Evolutionary conservation across 305 asterid species (phyloP).

Genomic region (Nicotiana rustica): DNA sequence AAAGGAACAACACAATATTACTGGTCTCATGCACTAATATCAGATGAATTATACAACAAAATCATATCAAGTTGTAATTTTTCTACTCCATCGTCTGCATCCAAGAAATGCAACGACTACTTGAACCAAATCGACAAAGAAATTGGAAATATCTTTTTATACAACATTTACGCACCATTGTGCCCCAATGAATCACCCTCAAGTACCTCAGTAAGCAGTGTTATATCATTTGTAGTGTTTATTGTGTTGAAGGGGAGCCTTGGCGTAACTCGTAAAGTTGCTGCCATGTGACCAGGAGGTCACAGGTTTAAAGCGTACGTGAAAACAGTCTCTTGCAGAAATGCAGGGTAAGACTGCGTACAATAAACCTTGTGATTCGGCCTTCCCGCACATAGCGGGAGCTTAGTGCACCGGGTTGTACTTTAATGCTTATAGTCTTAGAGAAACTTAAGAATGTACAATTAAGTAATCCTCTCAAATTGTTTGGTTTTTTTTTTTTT

Average conservation of each 20-base stretch:
- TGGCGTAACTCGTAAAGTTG: no score
- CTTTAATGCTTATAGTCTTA: no score
- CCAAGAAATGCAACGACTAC: conserved; percentile 39
- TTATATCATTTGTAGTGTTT: not conserved
- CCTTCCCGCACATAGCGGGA: no score
- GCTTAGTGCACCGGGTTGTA: no score
- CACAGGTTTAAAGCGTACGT: no score
- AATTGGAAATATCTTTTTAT: conserved; percentile 36
- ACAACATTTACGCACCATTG: conserved; percentile 51
- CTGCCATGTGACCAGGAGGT: no score
- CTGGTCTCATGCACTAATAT: conserved; percentile 54
- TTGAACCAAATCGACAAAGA: conserved; percentile 26
- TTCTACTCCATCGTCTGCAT: conserved; percentile 19
- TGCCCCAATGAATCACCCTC: conserved; percentile 38
- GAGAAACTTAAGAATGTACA: not conserved
- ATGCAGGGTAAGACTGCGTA: no score
- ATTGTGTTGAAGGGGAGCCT: not conserved
- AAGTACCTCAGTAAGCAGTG: conserved; percentile 39
- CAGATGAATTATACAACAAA: conserved; percentile 49
- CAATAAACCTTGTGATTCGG: no score
- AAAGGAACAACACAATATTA: conserved; percentile 44
- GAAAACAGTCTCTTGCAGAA: no score
- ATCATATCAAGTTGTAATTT: conserved; percentile 46
- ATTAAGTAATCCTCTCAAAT: not conserved
- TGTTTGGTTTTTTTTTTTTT: not conserved